phyloP scores from a whole-genome alignment of 345 rosid genomes.

The Cardamine occulta region DNA sequence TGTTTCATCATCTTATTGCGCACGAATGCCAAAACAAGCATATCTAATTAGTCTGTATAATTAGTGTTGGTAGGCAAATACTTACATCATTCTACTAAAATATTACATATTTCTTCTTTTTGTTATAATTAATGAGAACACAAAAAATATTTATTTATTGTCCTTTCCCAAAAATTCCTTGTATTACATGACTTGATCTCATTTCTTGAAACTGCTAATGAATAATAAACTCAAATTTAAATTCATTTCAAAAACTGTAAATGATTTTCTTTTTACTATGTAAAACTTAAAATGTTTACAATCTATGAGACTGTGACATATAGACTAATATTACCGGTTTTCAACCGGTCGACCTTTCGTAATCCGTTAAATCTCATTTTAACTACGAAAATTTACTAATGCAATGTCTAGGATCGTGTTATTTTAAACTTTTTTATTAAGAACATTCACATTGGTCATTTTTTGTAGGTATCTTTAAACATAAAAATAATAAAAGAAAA shows the following conservation, averaged over 20 bases:
- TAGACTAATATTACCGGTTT: background rate
- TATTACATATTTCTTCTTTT: conserved; percentile 1
- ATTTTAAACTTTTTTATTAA: background rate
- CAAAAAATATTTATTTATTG: no score
- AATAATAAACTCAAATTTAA: background rate
- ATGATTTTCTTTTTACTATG: background rate
- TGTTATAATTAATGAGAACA: background rate
- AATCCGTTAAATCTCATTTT: background rate
- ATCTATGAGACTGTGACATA: background rate
- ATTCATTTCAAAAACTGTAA: background rate
- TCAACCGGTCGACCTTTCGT: background rate
- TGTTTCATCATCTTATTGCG: conserved; percentile 30
- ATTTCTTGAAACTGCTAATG: background rate
- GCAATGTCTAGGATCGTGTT: background rate
- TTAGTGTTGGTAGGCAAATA: conserved; percentile 47
- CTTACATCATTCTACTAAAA: conserved; percentile 30
- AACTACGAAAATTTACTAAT: background rate
- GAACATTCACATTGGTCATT: no score
- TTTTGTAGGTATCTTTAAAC: no score
- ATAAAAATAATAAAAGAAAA: no score
- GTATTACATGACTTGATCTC: background rate
- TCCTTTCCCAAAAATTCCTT: background rate
- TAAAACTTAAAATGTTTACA: background rate
- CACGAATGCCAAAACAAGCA: conserved; percentile 26
- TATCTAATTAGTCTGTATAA: conserved; percentile 16